phyloP scores from a whole-genome alignment of 2,329 filamentous ascomycete species.

The Sporothrix curviconia region DNA sequence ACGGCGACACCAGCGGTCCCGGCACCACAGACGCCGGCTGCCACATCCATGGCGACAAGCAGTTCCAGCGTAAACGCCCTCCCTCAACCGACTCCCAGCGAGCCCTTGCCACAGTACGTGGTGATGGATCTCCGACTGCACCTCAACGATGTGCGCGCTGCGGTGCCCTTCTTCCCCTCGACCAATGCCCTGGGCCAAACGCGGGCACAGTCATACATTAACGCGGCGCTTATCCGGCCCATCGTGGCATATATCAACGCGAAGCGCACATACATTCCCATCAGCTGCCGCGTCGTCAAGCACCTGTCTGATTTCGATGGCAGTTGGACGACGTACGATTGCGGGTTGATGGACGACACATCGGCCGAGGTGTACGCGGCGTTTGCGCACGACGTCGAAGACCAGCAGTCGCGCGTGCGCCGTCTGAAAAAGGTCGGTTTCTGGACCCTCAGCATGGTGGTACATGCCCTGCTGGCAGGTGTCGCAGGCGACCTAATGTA shows the following conservation, averaged over 20 bases:
- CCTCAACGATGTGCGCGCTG: slow-evolving; percentile 88
- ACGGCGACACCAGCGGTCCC: not conserved
- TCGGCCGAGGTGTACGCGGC: slow-evolving; percentile 92
- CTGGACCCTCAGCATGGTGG: slow-evolving; percentile 88
- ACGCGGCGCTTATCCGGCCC: slow-evolving; percentile 87
- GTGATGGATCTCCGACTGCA: slow-evolving; percentile 94
- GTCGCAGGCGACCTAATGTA: slow-evolving; percentile 73
- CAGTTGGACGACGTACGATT: slow-evolving; percentile 90
- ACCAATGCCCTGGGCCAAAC: slow-evolving; percentile 37
- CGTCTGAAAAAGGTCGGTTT: slow-evolving; percentile 89
- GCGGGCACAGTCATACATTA: slow-evolving; percentile 86
- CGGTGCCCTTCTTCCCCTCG: slow-evolving; percentile 76
- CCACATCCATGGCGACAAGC: not conserved
- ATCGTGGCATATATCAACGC: slow-evolving; percentile 99
- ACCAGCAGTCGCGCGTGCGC: slow-evolving; percentile 77
- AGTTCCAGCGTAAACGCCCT: not conserved
- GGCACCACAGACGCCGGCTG: not conserved
- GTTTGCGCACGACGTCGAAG: slow-evolving; percentile 83
- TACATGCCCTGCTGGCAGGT: slow-evolving; percentile 90
- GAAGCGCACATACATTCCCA: slow-evolving; percentile 88
- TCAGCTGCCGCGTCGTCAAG: slow-evolving; percentile 92
- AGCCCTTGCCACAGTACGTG: slow-evolving; percentile 68
- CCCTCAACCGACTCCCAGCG: slow-evolving; percentile 15
- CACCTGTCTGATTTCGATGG: slow-evolving; percentile 84
- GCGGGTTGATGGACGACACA: slow-evolving; percentile 86